A percentile compares a stretch with the other conserved stretches of the same genome.
Conservation (phyloP, 2,329 filamentous ascomycete genomes). For the Lachnellula cervina region DNA sequence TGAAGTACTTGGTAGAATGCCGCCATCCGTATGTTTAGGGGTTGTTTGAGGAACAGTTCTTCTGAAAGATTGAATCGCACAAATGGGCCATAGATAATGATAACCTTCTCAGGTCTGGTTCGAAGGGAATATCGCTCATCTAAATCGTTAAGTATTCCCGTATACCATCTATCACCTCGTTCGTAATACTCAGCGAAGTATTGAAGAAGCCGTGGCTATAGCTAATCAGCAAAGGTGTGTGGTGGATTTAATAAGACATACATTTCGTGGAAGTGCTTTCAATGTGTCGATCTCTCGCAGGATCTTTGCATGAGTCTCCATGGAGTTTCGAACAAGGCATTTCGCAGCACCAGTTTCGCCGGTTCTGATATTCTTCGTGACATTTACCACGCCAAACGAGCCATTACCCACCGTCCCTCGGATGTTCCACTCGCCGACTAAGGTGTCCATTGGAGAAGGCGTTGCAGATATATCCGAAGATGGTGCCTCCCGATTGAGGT, state of each 20-base stretch:
- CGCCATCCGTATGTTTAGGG: background rate
- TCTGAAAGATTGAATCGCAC: background rate
- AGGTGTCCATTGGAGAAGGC: too few relatives aligned
- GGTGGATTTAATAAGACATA: background rate
- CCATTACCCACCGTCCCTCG: background rate
- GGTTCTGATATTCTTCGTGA: background rate
- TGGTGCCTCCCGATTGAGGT: too few relatives aligned
- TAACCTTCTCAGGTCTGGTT: background rate
- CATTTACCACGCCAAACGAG: too few relatives aligned
- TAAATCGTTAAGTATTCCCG: background rate
- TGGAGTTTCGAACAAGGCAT: background rate
- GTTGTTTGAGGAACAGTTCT: background rate
- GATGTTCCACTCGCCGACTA: background rate
- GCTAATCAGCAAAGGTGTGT: background rate
- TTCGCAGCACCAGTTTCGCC: background rate
- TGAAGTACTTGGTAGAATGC: constrained; percentile 4
- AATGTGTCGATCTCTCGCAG: background rate
- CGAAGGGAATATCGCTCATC: background rate
- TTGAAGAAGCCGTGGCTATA: background rate
- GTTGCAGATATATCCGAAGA: too few relatives aligned
- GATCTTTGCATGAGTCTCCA: background rate
- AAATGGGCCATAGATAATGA: background rate
- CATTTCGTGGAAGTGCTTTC: background rate
- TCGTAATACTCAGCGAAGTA: background rate
- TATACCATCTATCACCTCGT: background rate